Evolutionary conservation across 306 rosid genomes (phyloP).

Genomic region (Astragalus glycyphyllos): DNA sequence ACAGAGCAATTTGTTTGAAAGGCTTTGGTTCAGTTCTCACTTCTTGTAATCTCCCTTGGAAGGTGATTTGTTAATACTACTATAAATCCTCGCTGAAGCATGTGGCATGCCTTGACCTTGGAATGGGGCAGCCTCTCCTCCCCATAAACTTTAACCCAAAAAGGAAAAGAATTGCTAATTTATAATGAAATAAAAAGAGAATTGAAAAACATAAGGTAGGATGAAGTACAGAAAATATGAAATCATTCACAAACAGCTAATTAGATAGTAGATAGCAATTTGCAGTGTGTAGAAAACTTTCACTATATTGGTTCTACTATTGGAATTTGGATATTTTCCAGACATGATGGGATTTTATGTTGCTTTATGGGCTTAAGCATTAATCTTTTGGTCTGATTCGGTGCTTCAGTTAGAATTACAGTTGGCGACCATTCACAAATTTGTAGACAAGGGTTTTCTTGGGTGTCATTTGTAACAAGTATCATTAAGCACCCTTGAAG

Average conservation of each 20-base stretch:
- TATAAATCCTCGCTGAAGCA: background rate
- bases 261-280: background rate
- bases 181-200: conserved; percentile 10
- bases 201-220: background rate
- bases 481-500: conserved; percentile 4
- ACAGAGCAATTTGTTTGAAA: conserved; percentile 15
- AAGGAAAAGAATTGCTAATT: conserved; percentile 5
- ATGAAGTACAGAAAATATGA: background rate
- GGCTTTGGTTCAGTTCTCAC: conserved; percentile 18
- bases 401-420: conserved; percentile 10
- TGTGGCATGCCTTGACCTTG: conserved; percentile 23
- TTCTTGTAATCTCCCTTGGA: background rate
- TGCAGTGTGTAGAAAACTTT: conserved; percentile 18
- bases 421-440: conserved; percentile 1
- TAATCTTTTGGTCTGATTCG: background rate
- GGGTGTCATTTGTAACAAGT: conserved; percentile 3
- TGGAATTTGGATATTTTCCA: conserved; percentile 6
- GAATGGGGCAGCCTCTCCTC: conserved; percentile 22
- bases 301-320: background rate
- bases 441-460: background rate
- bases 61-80: background rate
- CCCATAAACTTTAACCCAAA: background rate
- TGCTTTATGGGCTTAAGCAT: background rate
- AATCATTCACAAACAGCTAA: conserved; percentile 4
- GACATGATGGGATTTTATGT: conserved; percentile 22